phyloP scores from a whole-genome alignment of 352 stramenopile genomes.

The Globisporangium cylindrosporum region DNA sequence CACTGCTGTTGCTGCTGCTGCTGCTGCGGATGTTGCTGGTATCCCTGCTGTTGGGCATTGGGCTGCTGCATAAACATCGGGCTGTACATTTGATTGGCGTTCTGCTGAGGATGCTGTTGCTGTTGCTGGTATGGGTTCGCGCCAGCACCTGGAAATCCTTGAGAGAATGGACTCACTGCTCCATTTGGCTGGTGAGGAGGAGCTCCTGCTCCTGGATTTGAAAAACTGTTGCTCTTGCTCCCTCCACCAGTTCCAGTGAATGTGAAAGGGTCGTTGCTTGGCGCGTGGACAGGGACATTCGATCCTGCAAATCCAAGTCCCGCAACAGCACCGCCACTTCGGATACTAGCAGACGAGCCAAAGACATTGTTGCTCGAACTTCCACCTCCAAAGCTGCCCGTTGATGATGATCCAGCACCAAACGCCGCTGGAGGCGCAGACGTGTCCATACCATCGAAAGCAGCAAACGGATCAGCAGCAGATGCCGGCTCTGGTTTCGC shows the following conservation, averaged over 20 bases:
- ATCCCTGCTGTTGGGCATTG: conserved; percentile 13
- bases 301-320: conserved; percentile 11
- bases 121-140: conserved; percentile 18
- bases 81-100: conserved; percentile 12
- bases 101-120: conserved; percentile 10
- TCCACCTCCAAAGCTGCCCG: conserved; percentile 21
- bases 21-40: conserved; percentile 14
- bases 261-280: conserved; percentile 46
- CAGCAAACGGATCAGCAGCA: conserved; percentile 51
- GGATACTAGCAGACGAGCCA: conserved; percentile 1
- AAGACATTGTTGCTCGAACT: conserved; percentile 9
- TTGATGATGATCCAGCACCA: neutral
- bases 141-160: neutral
- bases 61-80: conserved; percentile 15
- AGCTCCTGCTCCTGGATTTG: neutral
- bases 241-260: conserved; percentile 27
- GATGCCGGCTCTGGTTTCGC: conserved; percentile 3
- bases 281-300: neutral
- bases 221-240: conserved; percentile 19
- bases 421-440: conserved; percentile 8
- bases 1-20: conserved; percentile 36
- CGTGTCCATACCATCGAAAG: conserved; percentile 54
- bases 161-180: conserved; percentile 9
- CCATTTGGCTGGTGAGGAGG: conserved; percentile 5
- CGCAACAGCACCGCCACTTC: conserved; percentile 8